Base-by-base conservation (phyloP, 768 basidiomycete species). In the Leccinum subgranulosum region DNA sequence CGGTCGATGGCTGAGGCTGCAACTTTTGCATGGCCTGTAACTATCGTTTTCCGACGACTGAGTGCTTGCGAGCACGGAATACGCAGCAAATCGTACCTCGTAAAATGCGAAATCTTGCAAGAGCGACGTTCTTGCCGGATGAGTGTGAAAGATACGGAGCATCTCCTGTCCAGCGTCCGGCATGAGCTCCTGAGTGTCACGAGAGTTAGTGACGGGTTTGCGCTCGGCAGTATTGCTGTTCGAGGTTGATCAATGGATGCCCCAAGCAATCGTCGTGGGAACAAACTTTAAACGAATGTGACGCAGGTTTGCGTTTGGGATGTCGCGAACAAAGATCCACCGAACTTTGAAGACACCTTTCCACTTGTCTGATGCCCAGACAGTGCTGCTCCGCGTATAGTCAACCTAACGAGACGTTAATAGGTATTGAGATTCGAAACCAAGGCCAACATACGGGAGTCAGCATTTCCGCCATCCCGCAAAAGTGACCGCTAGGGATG, bases 301-400 rank as follows among this genome's bases (percentile, higher is more conserved):
- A 49, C 94, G 81, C 49, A 97, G 74, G 53, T 87, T 90, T 61
- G 90, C 84, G 66, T 95, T 95, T 25, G 93, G 94, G 51, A 94
- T 94, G 69, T 98, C 96, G 56, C 94, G 87, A 56, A 99, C 94
- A 70, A 94, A 98, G 61, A 98, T 87, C 97, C 97, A 98, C 56
- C 88, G 84, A 25, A 99, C 93, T 76, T 95, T 96, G 80, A 99
- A 97, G 53, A 98, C 93, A 23, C 97, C 97, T 74, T 99, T 98
- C 97, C 97, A 99, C 72, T 99, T 99, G 75, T 98, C 95, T 33
- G 95, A 95, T 1, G 95, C 95, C 97, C 97, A 99, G 19, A 99
- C 97, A 1, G 90, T 98, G 60, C 92, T 94, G 70, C 92, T 94
- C 57, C 89, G 83, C 6, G 90, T 89, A 72, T 98, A 95, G 71